Evolutionary conservation across 2,329 filamentous ascomycete genomes (phyloP).

Genomic region (Macrophomina phaseolina): DNA sequence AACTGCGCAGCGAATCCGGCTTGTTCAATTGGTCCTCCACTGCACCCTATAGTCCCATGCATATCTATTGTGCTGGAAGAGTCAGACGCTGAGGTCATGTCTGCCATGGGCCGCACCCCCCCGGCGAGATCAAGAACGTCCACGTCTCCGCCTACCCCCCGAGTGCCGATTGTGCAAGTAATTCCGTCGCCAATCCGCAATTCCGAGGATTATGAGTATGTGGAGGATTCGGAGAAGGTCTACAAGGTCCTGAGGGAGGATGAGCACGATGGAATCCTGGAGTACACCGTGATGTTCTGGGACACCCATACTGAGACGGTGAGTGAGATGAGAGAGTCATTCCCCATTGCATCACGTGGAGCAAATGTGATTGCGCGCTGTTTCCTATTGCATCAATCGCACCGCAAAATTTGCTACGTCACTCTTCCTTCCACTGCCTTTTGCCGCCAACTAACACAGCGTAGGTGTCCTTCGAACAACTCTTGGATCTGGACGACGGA

Average conservation of each 20-base stretch:
- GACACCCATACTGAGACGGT: constrained; percentile 49
- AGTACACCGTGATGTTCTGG: constrained; percentile 51
- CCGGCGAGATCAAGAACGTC: background rate
- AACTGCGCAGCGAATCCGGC: no score
- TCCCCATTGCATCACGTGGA: no score
- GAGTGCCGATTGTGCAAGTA: background rate
- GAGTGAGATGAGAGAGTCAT: constrained; percentile 34
- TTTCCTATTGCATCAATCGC: background rate
- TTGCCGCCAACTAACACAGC: background rate
- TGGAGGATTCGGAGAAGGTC: constrained; percentile 42
- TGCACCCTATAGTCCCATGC: no score
- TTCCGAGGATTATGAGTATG: constrained; percentile 42
- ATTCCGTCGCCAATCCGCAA: constrained; percentile 29
- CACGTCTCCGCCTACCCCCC: background rate
- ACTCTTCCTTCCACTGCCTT: background rate
- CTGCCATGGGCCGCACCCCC: background rate
- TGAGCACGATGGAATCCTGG: constrained; percentile 38
- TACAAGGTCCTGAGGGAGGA: constrained; percentile 48
- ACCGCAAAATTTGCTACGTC: background rate
- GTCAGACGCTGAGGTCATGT: constrained; percentile 6
- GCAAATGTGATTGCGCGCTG: background rate
- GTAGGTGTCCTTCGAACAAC: constrained; percentile 54
- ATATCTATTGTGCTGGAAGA: background rate
- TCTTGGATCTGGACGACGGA: constrained; percentile 55
- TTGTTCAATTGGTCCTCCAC: no score